phyloP scores from a whole-genome alignment of 192 early-diverging fungal genomes.

The Funneliformis geosporum region DNA sequence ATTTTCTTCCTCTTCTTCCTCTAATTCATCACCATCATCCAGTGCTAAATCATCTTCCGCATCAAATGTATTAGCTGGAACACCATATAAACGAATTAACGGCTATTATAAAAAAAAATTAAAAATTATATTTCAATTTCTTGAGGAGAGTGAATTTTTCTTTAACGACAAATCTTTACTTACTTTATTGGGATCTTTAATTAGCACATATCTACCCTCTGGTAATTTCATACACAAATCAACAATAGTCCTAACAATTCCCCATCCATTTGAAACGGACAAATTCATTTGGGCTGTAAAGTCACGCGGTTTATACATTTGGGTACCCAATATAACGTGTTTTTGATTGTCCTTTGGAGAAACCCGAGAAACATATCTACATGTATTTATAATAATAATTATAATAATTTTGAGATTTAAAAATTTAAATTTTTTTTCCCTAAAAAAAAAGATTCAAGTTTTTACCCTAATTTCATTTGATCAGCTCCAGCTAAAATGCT shows the following conservation, averaged over 20 bases:
- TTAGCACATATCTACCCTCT: constrained; percentile 95
- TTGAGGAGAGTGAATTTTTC: background rate
- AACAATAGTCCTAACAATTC: constrained; percentile 92
- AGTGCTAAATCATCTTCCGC: constrained; percentile 44
- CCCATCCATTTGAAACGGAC: constrained; percentile 87
- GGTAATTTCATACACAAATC: constrained; percentile 80
- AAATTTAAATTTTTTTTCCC: background rate
- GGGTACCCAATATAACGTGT: constrained; percentile 83
- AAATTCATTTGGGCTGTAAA: constrained; percentile 89
- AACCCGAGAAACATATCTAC: constrained; percentile 73
- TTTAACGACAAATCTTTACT: background rate
- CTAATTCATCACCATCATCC: constrained; percentile 50
- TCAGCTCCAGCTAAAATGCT: constrained; percentile 85
- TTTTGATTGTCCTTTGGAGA: constrained; percentile 75
- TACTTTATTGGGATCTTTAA: constrained; percentile 93
- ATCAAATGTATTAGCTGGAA: constrained; percentile 73
- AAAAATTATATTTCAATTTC: background rate
- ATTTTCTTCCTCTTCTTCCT: constrained; percentile 35
- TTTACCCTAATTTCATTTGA: constrained; percentile 82
- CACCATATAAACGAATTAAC: constrained; percentile 77
- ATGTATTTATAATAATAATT: constrained; percentile 6
- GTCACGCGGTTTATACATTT: constrained; percentile 85
- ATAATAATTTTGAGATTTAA: background rate
- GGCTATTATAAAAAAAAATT: constrained; percentile 41
- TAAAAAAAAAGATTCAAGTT: constrained; percentile 26